phyloP scores from a whole-genome alignment of 148 eudicot species.

The Heliosperma pusillum region DNA sequence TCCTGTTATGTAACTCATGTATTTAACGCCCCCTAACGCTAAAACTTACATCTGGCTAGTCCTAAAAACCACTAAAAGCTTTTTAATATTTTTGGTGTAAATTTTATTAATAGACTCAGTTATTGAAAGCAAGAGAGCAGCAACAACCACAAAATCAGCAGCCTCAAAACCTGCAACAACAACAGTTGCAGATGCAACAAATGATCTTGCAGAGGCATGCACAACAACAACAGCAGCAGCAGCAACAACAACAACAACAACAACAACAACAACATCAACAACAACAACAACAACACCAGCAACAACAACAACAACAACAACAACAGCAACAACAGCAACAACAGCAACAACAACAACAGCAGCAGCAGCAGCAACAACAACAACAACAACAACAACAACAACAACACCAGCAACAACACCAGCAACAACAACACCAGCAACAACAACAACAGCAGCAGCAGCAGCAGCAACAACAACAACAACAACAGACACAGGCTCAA shows the following conservation, averaged over 20 bases:
- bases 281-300: conserved; percentile 46
- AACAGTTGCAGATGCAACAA: conserved; percentile 56
- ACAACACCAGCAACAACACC: conserved; percentile 48
- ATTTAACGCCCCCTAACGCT: not conserved
- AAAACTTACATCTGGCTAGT: not conserved
- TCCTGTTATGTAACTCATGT: not conserved
- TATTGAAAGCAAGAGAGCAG: conserved; percentile 64
- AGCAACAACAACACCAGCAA: conserved; percentile 42
- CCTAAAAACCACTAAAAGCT: not conserved
- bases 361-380: conserved; percentile 30
- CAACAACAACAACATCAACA: conserved; percentile 47
- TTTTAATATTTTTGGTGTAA: conserved; percentile 1
- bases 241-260: conserved; percentile 42
- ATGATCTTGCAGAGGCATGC: conserved; percentile 52
- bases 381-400: conserved; percentile 40
- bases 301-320: conserved; percentile 43
- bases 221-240: conserved; percentile 51
- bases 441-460: conserved; percentile 52
- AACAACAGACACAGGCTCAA: conserved; percentile 48
- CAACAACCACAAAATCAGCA: conserved; percentile 50
- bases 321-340: conserved; percentile 30
- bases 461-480: conserved; percentile 50
- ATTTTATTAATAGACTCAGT: conserved; percentile 46
- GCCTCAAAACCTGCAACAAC: conserved; percentile 43
- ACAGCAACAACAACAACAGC: conserved; percentile 25